Evolutionary conservation across 2,329 filamentous ascomycete genomes (phyloP), one percentile per base, ranked within the genome.

Genomic region (Claviceps africana): DNA sequence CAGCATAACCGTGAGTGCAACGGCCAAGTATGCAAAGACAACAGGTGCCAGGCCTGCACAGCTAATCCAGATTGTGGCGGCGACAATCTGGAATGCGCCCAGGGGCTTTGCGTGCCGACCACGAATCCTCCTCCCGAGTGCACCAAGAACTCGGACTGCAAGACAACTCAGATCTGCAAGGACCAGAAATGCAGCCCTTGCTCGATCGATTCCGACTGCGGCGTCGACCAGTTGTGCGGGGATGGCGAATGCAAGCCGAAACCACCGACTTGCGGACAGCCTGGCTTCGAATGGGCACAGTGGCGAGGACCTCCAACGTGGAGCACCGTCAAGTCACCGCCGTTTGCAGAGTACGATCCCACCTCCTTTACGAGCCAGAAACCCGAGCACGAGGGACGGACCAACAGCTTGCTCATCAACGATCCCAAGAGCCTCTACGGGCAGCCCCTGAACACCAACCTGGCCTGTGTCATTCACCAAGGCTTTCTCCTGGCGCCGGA

Each of bases 231-330:
- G 45, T 9, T 55, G 22, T 55, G 53, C 17, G 50, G 53, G 11
- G 35, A 50, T 28, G 53, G 51, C 13, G n/a, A 39, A 19, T 55
- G 53, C 39, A 52, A 49, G 39, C 53, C 53, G 31, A 52, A 53
- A 21, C 53, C 53, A 21, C 53, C 53, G 7, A 53, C 51, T 22
- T 55, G 53, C 51, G 53, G 53, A 30, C 51, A 55, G 43, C 51
- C 51, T 50, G 53, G 53, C 40, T 55, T 55, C 35, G 53, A 53
- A 46, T 55, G 53, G 53, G 53, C 53, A 49, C 48, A 55, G 35
- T 55, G 53, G 53, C 43, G 51, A 40, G 53, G 53, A 9, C 53
- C 53, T 4, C 33, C 31, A 19, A 45, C 51, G 7, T 55, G 53
- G 53, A 48, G 51, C 15, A 47, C n/a, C 25, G 53, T 55, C 44